Base-by-base conservation (phyloP, 2,329 filamentous ascomycete species). In the Colletotrichum sp. region DNA sequence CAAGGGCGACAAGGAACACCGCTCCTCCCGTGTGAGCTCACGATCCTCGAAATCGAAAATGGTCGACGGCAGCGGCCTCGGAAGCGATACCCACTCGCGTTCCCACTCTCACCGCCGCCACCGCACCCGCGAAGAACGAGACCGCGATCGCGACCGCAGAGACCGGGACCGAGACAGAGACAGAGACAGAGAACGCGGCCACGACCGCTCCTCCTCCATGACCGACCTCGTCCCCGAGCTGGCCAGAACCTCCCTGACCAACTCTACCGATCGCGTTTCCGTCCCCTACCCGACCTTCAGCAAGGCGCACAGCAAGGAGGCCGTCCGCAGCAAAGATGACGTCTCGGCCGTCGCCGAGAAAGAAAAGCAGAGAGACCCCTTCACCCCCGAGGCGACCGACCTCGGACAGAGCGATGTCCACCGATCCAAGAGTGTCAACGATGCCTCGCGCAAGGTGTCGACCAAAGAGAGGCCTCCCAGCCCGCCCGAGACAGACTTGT, bases 261-360 rank as follows among this genome's bases (percentile, higher is more conserved):
- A 71, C 60, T 86, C 83, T 76, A 82, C 80, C 66, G 87, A 89
- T 69, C 88, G 89, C 32, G 83, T 88, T 39, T 90, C 89, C 77
- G 82, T 94, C 57, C 93, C 95, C 8, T 98, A 98, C 82, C 95
- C 96, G 3, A 90, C 90, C 13, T 95, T 98, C 85, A 97, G 95
- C 85, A 98, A 98, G 85, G 94, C 94, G 15, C 95, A 98, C 84
- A 98, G 95, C 88, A 97, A 96, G 84, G 96, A 98, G 86, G 92
- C 92, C 60, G 91, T 98, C 70, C 89, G 92, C 78, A 93, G 92
- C 81, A 88, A 88, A 68, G 90, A 93, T 62, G 88, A 91, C 69
- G 79, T 90, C 65, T 82, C 81, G 65, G 73, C 57, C 10, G 34
- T 26, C 5, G 70, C 30, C 12, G 83, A 81, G 77, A 76, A 77